Percentiles rank a stretch among this genome's conserved stretches.
Conservation (phyloP, 495 filamentous ascomycete genomes). For the Lasiosphaeriaceae sp. region DNA sequence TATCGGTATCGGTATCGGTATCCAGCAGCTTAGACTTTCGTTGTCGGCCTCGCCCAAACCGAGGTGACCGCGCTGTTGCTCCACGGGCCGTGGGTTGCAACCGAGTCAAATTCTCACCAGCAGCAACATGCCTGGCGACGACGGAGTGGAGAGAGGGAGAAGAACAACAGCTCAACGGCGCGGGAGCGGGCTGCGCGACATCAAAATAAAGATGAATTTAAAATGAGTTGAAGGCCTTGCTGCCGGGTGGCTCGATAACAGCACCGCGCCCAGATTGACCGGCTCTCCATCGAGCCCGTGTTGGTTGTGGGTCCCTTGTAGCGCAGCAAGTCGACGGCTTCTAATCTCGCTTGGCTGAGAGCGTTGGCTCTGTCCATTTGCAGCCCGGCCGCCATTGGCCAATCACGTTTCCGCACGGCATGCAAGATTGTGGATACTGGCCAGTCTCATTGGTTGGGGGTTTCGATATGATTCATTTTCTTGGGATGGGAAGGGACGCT, state of each 20-base stretch:
- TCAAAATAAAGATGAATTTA: conserved; percentile 18
- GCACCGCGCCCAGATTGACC: not conserved
- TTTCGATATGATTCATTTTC: conserved; percentile 1
- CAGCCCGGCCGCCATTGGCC: conserved; percentile 15
- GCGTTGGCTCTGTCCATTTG: conserved; percentile 8
- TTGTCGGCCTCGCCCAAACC: not conserved
- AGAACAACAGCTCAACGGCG: not conserved
- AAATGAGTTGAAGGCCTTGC: conserved; percentile 11
- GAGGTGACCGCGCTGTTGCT: no score
- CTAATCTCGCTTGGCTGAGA: conserved; percentile 24
- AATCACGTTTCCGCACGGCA: conserved; percentile 10
- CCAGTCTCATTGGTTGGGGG: conserved; percentile 13
- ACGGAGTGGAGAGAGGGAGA: conserved; percentile 1
- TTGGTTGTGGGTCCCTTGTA: conserved; percentile 1
- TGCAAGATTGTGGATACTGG: conserved; percentile 10
- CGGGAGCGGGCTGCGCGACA: conserved; percentile 11
- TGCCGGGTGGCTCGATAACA: conserved; percentile 4
- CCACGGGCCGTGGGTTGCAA: conserved; percentile 8
- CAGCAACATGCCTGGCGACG: not conserved
- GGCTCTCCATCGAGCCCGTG: not conserved
- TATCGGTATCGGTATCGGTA: no score
- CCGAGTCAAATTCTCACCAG: conserved; percentile 11
- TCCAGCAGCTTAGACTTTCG: not conserved
- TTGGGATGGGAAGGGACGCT: not conserved
- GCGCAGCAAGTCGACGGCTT: conserved; percentile 1